Base-by-base conservation (phyloP, 164 flowering plant genomes). In the Stephania japonica region DNA sequence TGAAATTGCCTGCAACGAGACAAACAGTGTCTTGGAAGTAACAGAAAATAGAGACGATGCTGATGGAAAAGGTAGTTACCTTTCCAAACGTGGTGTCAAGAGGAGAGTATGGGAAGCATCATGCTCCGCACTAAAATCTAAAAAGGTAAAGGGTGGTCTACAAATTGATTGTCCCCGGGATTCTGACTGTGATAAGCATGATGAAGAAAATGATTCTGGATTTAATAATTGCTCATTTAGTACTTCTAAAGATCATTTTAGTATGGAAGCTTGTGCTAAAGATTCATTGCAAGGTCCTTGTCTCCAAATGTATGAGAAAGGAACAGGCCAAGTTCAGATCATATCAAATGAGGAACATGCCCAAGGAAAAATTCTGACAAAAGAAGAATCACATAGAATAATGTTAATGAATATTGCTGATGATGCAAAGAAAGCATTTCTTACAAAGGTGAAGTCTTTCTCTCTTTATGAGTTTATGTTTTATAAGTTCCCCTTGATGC, bases 401-500 rank as follows among this genome's bases (percentile, higher is more conserved):
- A 88, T 90, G 95, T 74, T 93, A 73, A 93, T 93, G 98, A 82
- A 93, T 75, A 93, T 93, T 80, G 94, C 90, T 75, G 95, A 93
- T 73, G 91, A 87, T 65, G 47, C 75, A n/a, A 93, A 90, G 83
- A 87, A 86, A 77, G 38, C 77, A 67, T 68, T 75, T 72, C 90
- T 93, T 43, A 84, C 84, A 67, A 87, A 90, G 93, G 98, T 91
- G 79, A 67, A 18, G 75, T 7, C 4, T 72, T 68, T 43, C 67
- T 62, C 69, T 42, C 62, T 64, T 53, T 72, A 25, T 43, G 53
- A 19, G 65, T 64, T 53, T 72, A 25, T 43, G 53, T 19, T 21
- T 64, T 23, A 41, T 0, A 27, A 65, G 47, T 10, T 5, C 26
- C 8, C 21, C 19, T 69, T 62, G 50, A 62, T 69, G 21, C 44